phyloP scores from a whole-genome alignment of 1,139 yeast species.

The Groenewaldozyma auringiensis region DNA sequence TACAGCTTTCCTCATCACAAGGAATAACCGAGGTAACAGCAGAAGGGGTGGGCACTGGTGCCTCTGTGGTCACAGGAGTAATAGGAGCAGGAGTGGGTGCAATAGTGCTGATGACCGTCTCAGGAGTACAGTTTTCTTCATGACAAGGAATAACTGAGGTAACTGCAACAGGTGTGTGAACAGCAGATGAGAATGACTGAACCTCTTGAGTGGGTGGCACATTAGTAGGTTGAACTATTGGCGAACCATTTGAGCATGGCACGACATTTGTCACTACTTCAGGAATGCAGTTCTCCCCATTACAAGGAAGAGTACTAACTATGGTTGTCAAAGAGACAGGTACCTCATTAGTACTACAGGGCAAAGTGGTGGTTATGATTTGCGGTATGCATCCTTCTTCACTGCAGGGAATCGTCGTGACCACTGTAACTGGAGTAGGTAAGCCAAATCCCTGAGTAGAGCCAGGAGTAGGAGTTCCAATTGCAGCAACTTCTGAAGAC shows the following conservation, averaged over 20 bases:
- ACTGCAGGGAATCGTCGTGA: too few species aligned
- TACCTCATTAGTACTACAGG: too few species aligned
- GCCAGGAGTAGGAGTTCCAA: too few species aligned
- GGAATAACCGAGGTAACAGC: background rate
- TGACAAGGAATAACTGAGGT: slow-evolving; percentile 1
- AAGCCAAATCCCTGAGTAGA: too few species aligned
- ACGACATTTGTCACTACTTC: background rate
- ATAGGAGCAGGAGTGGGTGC: background rate
- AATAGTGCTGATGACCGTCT: background rate
- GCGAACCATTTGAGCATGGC: too few species aligned
- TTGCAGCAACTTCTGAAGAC: too few species aligned
- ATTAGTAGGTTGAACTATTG: too few species aligned
- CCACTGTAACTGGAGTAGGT: too few species aligned
- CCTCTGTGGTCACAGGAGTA: background rate
- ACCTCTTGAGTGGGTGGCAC: too few species aligned
- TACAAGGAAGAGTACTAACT: background rate
- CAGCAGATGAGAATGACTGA: slow-evolving; percentile 3
- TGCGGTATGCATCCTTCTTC: too few species aligned
- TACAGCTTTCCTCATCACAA: background rate
- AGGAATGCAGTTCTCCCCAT: slow-evolving; percentile 1
- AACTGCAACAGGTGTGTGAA: background rate
- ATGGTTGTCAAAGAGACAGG: too few species aligned
- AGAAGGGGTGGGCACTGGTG: background rate
- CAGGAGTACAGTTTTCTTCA: background rate
- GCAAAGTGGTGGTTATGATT: too few species aligned